Base-by-base conservation (phyloP, 2,329 filamentous ascomycete species). In the Lasiodiplodia gonubiensis region DNA sequence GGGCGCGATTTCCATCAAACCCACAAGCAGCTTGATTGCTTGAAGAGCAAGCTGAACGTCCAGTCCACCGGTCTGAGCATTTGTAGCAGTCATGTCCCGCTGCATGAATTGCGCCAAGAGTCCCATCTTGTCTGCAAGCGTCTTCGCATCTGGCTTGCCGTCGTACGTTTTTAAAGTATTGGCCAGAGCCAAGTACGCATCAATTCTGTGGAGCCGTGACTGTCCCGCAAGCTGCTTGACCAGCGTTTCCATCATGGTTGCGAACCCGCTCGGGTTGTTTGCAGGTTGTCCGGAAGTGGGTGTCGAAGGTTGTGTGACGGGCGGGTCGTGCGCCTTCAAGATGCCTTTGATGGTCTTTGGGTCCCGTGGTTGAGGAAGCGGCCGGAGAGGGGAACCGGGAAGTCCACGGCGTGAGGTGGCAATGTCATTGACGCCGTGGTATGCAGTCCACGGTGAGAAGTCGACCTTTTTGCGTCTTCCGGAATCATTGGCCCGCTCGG, bases 121-220 rank as follows among this genome's bases (percentile, higher is more conserved):
- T 12, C 86, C 85, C 84, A 97, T 90, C 78, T 95, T 96, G 71
- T 95, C 90, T 53, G 72, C 71, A 27, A 80, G 70, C 3, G 76
- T 72, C 52, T 77, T 71, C 11, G 73, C 70, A 55, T 78, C 77
- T 0, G 93, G 93, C 16, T 96, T 81, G 71, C 92, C 91, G 70
- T 94, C 92, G 67, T 94, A 97, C 6, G 90, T 86, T 76, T 92
- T 92, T 72, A 97, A 82, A 4, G 90, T 89, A 39, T 89, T 86
- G 37, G 90, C 88, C 53, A 99, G 83, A 73, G 91, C 91, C 76
- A 90, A 89, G 74, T 99, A 98, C 59, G 94, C 92, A 80, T 99
- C 95, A 37, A 95, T 80, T 71, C 90, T 90, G 14, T 88, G 89
- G 67, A 89, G 86, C 64, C 90, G 85, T 71, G 93, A 91, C 35